Conservation (phyloP, 805 yeast species). For the Diddensiella santjacobensis region DNA sequence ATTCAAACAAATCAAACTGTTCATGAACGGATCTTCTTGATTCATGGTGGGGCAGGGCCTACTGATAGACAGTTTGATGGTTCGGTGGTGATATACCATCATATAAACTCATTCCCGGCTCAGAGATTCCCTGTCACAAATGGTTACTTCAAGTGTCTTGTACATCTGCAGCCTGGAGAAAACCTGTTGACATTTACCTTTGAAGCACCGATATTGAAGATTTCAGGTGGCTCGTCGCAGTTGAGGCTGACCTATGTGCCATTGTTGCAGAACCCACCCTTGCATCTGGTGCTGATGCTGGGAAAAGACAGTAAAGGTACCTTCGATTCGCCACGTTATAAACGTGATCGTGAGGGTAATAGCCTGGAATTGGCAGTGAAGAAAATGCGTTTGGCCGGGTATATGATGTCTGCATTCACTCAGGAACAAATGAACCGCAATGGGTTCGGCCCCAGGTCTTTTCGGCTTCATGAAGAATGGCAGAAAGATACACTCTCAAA, state of each 20-base stretch:
- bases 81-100: conserved; percentile 43
- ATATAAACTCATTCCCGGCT: conserved; percentile 53
- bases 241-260: conserved; percentile 51
- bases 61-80: conserved; percentile 31
- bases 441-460: conserved; percentile 75
- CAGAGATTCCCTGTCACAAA: conserved; percentile 64
- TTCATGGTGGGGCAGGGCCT: conserved; percentile 36
- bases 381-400: conserved; percentile 75
- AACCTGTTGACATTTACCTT: conserved; percentile 52
- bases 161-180: conserved; percentile 66
- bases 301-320: conserved; percentile 69
- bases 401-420: conserved; percentile 88
- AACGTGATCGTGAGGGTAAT: conserved; percentile 49
- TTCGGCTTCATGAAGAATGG: conserved; percentile 68
- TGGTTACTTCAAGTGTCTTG: conserved; percentile 69
- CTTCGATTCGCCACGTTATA: conserved; percentile 62
- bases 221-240: conserved; percentile 18
- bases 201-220: conserved; percentile 17
- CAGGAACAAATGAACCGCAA: conserved; percentile 80
- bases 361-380: conserved; percentile 64
- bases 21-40: conserved; percentile 32
- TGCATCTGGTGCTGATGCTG: conserved; percentile 74
- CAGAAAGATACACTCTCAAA: conserved; percentile 49
- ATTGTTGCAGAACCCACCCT: conserved; percentile 60
- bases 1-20: conserved; percentile 26